Base-by-base conservation (phyloP, 805 yeast species). In the Kockiozyma suomiensis region DNA sequence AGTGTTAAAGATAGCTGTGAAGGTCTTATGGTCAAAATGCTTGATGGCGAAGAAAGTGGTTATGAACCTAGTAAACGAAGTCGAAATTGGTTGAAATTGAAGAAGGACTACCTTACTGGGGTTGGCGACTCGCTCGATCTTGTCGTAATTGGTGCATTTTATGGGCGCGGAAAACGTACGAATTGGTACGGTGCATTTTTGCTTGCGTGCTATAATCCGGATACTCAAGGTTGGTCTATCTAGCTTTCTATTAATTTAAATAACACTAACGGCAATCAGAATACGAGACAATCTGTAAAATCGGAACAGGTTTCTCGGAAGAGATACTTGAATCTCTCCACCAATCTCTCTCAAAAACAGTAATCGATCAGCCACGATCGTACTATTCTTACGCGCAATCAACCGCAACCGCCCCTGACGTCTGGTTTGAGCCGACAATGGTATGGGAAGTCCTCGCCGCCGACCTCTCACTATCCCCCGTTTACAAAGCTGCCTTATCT, bases 11-110 rank as follows among this genome's bases (percentile, higher is more conserved):
- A 88, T 69, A 78, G 90, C 15, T 94, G 99, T 72, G 99, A 94
- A 74, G 99, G 99, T 0, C 79, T 94, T 53, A 94, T 94, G 99
- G 92, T 94, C 45, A 94, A 94, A 72, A 84, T 90, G 74, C 76
- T 93, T 38, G 86, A 88, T 58, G 96, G 96, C 1, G 73, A 73
- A 12, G 97, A 91, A 50, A 86, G 96, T 2, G 82, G 77, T 54
- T 94, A 94, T 72, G 97, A 94, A 75, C 99, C 99, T 21, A 88
- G 96, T 25, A 93, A 93, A 73, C 81, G 99, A 71, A 89, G 97
- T 1, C 79, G 97, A 58, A 92, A 94, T 73, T 94, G 99, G 99
- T 79, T 94, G 64, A 94, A 94, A 71, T 78, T 94, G 71, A 94
- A 94, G 74, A 94, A 94, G 74, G 99, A 94, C 75, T 94, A 94